These are phyloP conservation scores for Ambrosia artemisiifolia DNA, from an alignment of 129 eudicot genomes.

Conservation along the genomic window DNA sequence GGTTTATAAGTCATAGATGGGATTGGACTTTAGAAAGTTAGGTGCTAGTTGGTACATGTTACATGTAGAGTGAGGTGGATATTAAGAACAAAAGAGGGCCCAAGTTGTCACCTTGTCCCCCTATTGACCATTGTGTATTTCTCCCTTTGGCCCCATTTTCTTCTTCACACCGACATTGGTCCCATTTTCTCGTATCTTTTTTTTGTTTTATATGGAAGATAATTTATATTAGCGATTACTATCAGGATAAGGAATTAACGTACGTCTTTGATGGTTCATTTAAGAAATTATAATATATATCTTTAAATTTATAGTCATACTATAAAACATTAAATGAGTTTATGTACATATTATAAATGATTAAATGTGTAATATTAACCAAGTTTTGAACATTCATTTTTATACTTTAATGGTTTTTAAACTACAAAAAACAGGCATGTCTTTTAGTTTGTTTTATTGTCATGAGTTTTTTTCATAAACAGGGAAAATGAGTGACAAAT, in stretches of 20 bases:
- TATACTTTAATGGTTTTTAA: no score
- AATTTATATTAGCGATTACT: not conserved
- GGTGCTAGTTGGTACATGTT: conserved; percentile 7
- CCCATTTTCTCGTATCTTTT: conserved; percentile 11
- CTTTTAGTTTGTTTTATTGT: no score
- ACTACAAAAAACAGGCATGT: no score
- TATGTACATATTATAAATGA: no score
- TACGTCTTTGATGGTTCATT: not conserved
- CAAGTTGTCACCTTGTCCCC: conserved; percentile 23
- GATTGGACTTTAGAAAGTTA: not conserved
- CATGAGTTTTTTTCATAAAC: no score
- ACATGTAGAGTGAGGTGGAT: conserved; percentile 1
- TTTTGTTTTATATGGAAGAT: conserved; percentile 2
- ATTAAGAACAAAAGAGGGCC: conserved; percentile 6
- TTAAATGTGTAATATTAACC: no score
- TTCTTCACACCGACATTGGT: conserved; percentile 17
- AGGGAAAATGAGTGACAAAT: no score
- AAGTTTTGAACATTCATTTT: no score
- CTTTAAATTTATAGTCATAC: no score
- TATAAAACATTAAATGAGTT: no score
- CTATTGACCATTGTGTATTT: not conserved
- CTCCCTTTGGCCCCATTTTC: conserved; percentile 16
- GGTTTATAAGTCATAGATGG: not conserved
- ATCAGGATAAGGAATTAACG: not conserved
- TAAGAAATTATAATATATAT: no score